Conservation (phyloP, 2,329 filamentous ascomycete genomes). For the Colletotrichum karsti region DNA sequence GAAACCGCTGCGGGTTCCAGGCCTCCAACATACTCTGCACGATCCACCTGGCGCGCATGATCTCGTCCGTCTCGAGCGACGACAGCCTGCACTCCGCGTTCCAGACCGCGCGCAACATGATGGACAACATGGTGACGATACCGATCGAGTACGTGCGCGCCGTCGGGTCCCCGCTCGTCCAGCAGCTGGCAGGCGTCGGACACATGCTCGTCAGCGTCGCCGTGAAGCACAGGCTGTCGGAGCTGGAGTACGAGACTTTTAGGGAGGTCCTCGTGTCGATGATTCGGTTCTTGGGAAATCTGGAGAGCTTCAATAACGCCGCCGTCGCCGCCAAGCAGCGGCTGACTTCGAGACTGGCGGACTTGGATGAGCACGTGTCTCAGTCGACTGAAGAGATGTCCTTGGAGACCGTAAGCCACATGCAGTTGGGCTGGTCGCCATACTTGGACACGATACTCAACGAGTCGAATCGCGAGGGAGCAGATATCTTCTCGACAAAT, state of each 20-base stretch:
- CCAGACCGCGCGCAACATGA: not conserved
- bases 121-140: slow-evolving; percentile 3
- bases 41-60: slow-evolving; percentile 8
- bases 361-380: not conserved
- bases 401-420: not conserved
- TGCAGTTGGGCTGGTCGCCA: not conserved
- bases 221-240: not conserved
- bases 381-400: not conserved
- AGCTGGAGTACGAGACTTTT: not conserved
- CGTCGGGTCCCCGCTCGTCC: not conserved
- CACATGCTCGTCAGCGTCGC: slow-evolving; percentile 1
- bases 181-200: slow-evolving; percentile 11
- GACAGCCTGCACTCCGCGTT: not conserved
- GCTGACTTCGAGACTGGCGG: not conserved
- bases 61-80: not conserved
- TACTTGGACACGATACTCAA: not conserved
- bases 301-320: not conserved
- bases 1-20: slow-evolving; percentile 16
- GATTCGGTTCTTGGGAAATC: not conserved
- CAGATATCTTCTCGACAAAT: not conserved
- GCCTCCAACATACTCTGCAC: slow-evolving; percentile 17
- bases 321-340: not conserved
- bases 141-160: slow-evolving; percentile 9
- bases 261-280: not conserved
- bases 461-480: not conserved